A percentile compares a stretch with the other conserved stretches of the same genome.
Evolutionary conservation across 2,329 filamentous ascomycete genomes (phyloP).

Genomic region (Zymoseptoria passerinii): DNA sequence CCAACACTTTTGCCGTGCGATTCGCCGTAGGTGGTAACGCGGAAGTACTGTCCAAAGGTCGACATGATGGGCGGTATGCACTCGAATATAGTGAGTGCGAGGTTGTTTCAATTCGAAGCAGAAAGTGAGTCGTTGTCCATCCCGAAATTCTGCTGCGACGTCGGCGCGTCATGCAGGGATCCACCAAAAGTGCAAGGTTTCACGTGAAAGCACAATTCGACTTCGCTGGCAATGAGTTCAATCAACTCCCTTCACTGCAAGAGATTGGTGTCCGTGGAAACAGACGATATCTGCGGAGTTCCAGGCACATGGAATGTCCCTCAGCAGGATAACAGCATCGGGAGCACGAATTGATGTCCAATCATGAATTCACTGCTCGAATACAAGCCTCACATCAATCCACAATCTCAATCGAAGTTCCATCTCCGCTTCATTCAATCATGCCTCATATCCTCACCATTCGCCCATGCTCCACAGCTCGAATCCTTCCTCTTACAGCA

Average conservation of each 20-base stretch:
- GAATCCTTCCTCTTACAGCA: too few relatives aligned
- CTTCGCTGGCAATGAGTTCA: background rate
- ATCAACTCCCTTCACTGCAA: too few relatives aligned
- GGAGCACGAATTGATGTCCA: background rate
- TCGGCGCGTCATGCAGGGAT: background rate
- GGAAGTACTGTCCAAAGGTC: conserved; percentile 75
- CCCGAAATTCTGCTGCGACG: background rate
- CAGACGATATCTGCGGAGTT: too few relatives aligned
- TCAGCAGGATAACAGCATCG: background rate
- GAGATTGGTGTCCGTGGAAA: too few relatives aligned
- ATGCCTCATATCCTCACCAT: background rate
- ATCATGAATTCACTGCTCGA: background rate
- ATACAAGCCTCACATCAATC: background rate
- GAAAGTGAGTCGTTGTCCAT: background rate
- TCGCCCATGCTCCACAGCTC: background rate
- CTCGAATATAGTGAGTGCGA: background rate
- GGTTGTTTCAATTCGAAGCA: background rate
- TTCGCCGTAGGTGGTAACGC: conserved; percentile 77
- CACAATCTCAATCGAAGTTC: background rate
- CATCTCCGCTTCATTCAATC: background rate
- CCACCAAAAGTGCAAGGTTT: background rate
- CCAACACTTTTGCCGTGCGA: conserved; percentile 89
- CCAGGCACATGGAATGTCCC: too few relatives aligned
- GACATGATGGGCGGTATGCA: conserved; percentile 53
- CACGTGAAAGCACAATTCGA: background rate